A percentile compares a stretch with the other conserved stretches of the same genome.
Conservation (phyloP, 2,329 filamentous ascomycete genomes). For the Colletotrichum eleusines region DNA sequence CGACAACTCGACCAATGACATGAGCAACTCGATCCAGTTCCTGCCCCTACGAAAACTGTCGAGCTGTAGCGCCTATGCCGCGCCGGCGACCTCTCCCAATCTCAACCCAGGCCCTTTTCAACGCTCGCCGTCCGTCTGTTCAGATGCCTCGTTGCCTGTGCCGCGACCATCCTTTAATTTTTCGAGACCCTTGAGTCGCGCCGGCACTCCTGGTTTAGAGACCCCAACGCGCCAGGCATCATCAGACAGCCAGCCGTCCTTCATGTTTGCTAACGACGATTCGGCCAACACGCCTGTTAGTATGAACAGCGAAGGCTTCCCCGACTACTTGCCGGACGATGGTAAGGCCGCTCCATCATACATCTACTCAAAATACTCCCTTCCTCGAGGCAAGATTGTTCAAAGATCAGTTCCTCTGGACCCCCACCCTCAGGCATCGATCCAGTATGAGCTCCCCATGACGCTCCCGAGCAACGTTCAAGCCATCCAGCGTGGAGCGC, state of each 20-base stretch:
- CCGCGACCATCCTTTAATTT: slow-evolving; percentile 90
- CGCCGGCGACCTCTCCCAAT: slow-evolving; percentile 66
- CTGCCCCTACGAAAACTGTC: slow-evolving; percentile 82
- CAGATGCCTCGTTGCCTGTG: slow-evolving; percentile 78
- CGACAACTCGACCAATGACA: slow-evolving; percentile 79
- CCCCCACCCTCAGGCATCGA: slow-evolving; percentile 63
- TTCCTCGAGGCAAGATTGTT: slow-evolving; percentile 85
- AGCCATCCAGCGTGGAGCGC: slow-evolving; percentile 59
- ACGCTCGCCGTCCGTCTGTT: slow-evolving; percentile 86
- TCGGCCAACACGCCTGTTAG: slow-evolving; percentile 77
- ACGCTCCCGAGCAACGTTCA: slow-evolving; percentile 57
- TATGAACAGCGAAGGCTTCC: slow-evolving; percentile 77
- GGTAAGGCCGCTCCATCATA: slow-evolving; percentile 75
- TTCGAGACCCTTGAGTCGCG: slow-evolving; percentile 86
- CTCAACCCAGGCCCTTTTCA: slow-evolving; percentile 66
- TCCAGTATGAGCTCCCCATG: slow-evolving; percentile 72
- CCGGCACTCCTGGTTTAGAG: slow-evolving; percentile 71
- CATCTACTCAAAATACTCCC: slow-evolving; percentile 84
- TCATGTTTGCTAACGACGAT: slow-evolving; percentile 71
- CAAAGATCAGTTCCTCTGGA: slow-evolving; percentile 76
- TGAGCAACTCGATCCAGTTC: slow-evolving; percentile 69
- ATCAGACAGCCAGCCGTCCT: slow-evolving; percentile 75
- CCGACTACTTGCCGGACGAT: slow-evolving; percentile 63
- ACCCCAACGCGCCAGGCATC: slow-evolving; percentile 72
- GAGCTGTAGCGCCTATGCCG: slow-evolving; percentile 67